Conservation (phyloP, 495 filamentous ascomycete genomes). For the Neurospora sp. region DNA sequence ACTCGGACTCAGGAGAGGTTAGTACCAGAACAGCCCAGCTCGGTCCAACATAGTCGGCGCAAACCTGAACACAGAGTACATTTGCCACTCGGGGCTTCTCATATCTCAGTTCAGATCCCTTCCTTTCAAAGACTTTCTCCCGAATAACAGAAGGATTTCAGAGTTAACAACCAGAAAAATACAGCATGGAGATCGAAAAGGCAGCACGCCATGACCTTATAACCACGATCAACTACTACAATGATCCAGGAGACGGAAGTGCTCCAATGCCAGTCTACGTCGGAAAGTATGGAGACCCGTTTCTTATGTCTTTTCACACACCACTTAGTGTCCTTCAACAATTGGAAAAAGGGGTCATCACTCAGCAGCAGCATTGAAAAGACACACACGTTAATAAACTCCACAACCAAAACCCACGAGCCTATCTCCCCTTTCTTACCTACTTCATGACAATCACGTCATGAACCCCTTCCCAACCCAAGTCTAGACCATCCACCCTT, state of each 20-base stretch:
- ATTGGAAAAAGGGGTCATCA: background rate
- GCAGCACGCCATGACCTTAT: conserved; percentile 27
- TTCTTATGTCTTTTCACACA: background rate
- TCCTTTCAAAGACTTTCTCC: too few relatives aligned
- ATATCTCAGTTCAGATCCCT: background rate
- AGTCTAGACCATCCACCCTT: background rate
- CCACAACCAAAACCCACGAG: background rate
- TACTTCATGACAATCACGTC: background rate
- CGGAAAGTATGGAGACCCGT: conserved; percentile 18
- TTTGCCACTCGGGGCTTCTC: background rate
- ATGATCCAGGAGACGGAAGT: conserved; percentile 48
- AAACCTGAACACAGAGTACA: background rate
- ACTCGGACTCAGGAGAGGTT: background rate
- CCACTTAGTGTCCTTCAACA: background rate
- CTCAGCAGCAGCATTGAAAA: background rate
- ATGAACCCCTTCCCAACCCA: background rate
- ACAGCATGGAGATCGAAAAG: background rate
- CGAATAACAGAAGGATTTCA: background rate
- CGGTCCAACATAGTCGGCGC: background rate
- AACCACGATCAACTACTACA: conserved; percentile 48
- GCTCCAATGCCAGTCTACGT: conserved; percentile 41
- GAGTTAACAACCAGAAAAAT: background rate
- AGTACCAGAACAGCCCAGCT: background rate
- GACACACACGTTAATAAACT: background rate
- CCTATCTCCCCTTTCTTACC: background rate